phyloP scores from a whole-genome alignment of 805 yeast genomes.

The Pichia exigua region DNA sequence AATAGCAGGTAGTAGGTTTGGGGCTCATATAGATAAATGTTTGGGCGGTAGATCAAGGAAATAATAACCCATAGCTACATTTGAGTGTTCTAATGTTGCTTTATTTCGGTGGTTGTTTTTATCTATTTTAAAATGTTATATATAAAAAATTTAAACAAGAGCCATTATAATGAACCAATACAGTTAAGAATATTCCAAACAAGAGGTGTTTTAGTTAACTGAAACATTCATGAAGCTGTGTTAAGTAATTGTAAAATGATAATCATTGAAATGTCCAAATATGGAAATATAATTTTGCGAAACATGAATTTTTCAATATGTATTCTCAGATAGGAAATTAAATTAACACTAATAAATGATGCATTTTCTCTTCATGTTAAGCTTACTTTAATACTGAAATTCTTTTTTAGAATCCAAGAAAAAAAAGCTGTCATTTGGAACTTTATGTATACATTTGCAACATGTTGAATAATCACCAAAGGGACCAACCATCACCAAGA shows the following conservation, averaged over 20 bases:
- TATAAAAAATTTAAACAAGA: no score
- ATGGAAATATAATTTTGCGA: constrained; percentile 4
- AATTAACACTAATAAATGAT: neutral
- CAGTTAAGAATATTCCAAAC: no score
- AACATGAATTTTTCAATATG: constrained; percentile 1
- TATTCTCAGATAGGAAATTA: neutral
- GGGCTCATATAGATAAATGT: constrained; percentile 89
- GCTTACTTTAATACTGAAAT: no score
- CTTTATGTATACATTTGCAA: neutral
- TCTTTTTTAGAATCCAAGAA: no score
- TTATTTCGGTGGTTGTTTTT: neutral
- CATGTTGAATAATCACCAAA: neutral
- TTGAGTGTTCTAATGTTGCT: neutral
- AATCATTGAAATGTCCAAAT: constrained; percentile 5
- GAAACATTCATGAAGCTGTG: neutral
- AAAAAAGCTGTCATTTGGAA: no score
- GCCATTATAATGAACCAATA: no score
- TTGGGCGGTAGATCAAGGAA: constrained; percentile 60
- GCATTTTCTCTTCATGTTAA: neutral
- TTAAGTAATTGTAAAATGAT: neutral
- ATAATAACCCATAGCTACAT: constrained; percentile 9
- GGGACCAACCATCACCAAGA: neutral
- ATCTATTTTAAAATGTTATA: no score
- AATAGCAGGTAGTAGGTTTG: constrained; percentile 86
- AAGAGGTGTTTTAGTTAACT: neutral